Evolutionary conservation across 2,329 filamentous ascomycete species (phyloP).

Genomic region (Neonectria magnoliae): DNA sequence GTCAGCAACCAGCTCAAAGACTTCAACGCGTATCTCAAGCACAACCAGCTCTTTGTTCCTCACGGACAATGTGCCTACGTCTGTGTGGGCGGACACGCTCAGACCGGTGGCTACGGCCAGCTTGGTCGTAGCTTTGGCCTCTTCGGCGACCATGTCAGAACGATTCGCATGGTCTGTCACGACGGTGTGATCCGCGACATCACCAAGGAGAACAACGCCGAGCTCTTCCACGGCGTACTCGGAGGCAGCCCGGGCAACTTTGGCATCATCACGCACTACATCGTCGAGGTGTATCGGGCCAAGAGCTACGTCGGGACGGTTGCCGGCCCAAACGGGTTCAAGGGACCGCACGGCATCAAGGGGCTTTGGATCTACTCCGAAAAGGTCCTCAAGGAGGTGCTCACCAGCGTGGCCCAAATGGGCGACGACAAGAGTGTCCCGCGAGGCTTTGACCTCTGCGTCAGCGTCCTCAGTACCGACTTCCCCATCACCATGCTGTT

Average conservation of each 20-base stretch:
- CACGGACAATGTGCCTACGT: slow-evolving; percentile 58
- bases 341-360: slow-evolving; percentile 46
- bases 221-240: slow-evolving; percentile 68
- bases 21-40: slow-evolving; percentile 54
- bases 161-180: slow-evolving; percentile 58
- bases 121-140: slow-evolving; percentile 61
- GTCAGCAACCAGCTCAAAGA: slow-evolving; percentile 55
- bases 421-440: slow-evolving; percentile 54
- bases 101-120: slow-evolving; percentile 60
- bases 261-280: slow-evolving; percentile 64
- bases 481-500: slow-evolving; percentile 50
- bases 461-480: slow-evolving; percentile 57
- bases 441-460: slow-evolving; percentile 57
- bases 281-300: slow-evolving; percentile 52
- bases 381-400: slow-evolving; percentile 49
- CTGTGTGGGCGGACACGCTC: slow-evolving; percentile 57
- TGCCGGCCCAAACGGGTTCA: slow-evolving; percentile 25
- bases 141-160: slow-evolving; percentile 62
- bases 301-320: slow-evolving; percentile 50
- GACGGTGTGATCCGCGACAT: slow-evolving; percentile 57
- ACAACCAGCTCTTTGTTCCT: slow-evolving; percentile 56
- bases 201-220: slow-evolving; percentile 58
- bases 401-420: slow-evolving; percentile 55
- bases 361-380: slow-evolving; percentile 53
- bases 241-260: slow-evolving; percentile 69